Conservation (phyloP, 441 rosid genomes). For the Manihot esculenta region DNA sequence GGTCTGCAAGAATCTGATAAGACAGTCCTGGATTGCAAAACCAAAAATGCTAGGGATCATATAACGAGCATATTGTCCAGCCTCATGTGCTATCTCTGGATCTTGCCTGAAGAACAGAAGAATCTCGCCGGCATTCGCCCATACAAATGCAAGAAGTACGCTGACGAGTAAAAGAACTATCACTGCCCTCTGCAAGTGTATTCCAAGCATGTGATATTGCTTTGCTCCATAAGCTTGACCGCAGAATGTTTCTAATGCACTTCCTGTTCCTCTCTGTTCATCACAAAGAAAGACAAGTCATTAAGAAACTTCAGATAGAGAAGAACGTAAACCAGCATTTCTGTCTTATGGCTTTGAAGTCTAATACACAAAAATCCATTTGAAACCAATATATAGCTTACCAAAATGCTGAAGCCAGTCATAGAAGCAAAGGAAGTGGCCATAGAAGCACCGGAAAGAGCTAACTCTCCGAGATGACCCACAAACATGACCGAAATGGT, state of each 20-base stretch:
- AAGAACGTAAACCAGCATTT: background rate
- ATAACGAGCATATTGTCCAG: slow-evolving; percentile 46
- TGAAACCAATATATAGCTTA: slow-evolving; percentile 6
- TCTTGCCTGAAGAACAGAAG: slow-evolving; percentile 43
- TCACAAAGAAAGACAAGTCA: background rate
- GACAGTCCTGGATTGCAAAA: slow-evolving; percentile 43
- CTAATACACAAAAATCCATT: background rate
- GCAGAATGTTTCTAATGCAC: slow-evolving; percentile 58
- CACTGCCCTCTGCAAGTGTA: slow-evolving; percentile 50
- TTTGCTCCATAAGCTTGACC: slow-evolving; percentile 59
- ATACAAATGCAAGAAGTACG: slow-evolving; percentile 41
- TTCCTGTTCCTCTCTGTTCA: slow-evolving; percentile 46
- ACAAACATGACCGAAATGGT: slow-evolving; percentile 37
- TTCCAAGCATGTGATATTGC: slow-evolving; percentile 45
- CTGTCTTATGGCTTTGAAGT: too few relatives aligned
- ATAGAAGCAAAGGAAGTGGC: slow-evolving; percentile 38
- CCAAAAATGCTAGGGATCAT: slow-evolving; percentile 54
- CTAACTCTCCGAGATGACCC: slow-evolving; percentile 38
- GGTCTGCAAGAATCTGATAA: slow-evolving; percentile 46
- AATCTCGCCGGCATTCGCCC: slow-evolving; percentile 38
- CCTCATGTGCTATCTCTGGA: slow-evolving; percentile 38
- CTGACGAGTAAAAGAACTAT: slow-evolving; percentile 42
- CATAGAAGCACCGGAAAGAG: slow-evolving; percentile 39
- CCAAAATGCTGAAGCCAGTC: slow-evolving; percentile 41
- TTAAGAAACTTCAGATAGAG: background rate